Conservation (phyloP, 345 rosid genomes). For the Excoecaria agallocha region DNA sequence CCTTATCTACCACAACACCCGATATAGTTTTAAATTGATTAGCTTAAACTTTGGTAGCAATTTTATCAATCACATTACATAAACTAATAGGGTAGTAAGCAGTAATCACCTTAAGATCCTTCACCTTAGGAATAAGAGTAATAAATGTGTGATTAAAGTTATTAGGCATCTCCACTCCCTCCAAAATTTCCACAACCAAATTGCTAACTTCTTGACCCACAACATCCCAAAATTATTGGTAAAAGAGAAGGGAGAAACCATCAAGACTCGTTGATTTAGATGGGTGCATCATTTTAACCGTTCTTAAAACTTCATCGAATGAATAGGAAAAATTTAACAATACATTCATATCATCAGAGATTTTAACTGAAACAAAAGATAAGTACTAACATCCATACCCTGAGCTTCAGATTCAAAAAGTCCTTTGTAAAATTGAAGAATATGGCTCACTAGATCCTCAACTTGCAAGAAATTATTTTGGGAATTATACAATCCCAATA, state of each 20-base stretch:
- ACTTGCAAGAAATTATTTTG: too few relatives aligned
- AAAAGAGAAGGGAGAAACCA: background rate
- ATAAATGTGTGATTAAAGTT: background rate
- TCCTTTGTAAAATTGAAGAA: too few relatives aligned
- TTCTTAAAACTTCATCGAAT: background rate
- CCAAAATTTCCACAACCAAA: background rate
- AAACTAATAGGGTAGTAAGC: too few relatives aligned
- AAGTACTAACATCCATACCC: too few relatives aligned
- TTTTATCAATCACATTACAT: too few relatives aligned
- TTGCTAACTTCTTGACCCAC: background rate
- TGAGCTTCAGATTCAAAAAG: too few relatives aligned
- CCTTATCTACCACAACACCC: too few relatives aligned
- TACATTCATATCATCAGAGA: background rate
- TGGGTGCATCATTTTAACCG: background rate
- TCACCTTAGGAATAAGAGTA: background rate
- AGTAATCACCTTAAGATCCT: background rate
- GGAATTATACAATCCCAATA: background rate
- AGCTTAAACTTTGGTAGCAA: too few relatives aligned
- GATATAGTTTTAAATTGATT: background rate
- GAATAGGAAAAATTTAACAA: background rate
- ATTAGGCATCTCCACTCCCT: background rate
- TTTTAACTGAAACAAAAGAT: background rate
- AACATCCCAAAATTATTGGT: too few relatives aligned
- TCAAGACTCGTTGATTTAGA: background rate
- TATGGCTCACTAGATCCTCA: background rate